Percentiles rank a stretch among this genome's conserved stretches.
These are phyloP conservation scores for Exophiala alcalophila DNA, from an alignment of 2,329 filamentous ascomycete genomes.

Conservation along the genomic window DNA sequence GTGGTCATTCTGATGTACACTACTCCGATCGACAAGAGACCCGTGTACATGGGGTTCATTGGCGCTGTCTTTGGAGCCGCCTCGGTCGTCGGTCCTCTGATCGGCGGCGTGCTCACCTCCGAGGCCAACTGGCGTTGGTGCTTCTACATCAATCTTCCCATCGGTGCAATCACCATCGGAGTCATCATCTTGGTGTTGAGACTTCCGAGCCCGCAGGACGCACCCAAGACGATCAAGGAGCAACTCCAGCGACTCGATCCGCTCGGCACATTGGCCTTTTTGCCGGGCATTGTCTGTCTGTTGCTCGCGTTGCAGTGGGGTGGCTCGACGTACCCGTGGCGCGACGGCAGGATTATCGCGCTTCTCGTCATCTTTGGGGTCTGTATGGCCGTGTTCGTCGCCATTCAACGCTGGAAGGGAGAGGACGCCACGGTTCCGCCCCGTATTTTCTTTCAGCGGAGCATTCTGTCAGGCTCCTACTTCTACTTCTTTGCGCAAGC, in stretches of 20 bases:
- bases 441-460: conserved; percentile 41
- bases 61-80: conserved; percentile 35
- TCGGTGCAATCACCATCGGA: conserved; percentile 38
- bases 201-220: conserved; percentile 24
- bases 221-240: conserved; percentile 26
- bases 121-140: conserved; percentile 32
- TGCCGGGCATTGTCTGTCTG: conserved; percentile 36
- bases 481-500: conserved; percentile 39
- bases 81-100: conserved; percentile 39
- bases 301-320: conserved; percentile 43
- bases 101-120: conserved; percentile 44
- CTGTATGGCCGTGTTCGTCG: conserved; percentile 44
- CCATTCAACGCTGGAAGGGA: conserved; percentile 45
- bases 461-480: conserved; percentile 33
- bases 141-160: conserved; percentile 31
- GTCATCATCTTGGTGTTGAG: conserved; percentile 21
- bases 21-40: conserved; percentile 31
- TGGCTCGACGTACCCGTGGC: conserved; percentile 45
- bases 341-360: conserved; percentile 42
- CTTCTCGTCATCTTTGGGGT: conserved; percentile 47
- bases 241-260: conserved; percentile 32
- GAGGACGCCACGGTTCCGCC: conserved; percentile 45
- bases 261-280: conserved; percentile 37
- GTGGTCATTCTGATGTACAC: conserved; percentile 31
- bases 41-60: conserved; percentile 26